phyloP scores from a whole-genome alignment of 805 yeast genomes.

The Yamadazyma olivae region DNA sequence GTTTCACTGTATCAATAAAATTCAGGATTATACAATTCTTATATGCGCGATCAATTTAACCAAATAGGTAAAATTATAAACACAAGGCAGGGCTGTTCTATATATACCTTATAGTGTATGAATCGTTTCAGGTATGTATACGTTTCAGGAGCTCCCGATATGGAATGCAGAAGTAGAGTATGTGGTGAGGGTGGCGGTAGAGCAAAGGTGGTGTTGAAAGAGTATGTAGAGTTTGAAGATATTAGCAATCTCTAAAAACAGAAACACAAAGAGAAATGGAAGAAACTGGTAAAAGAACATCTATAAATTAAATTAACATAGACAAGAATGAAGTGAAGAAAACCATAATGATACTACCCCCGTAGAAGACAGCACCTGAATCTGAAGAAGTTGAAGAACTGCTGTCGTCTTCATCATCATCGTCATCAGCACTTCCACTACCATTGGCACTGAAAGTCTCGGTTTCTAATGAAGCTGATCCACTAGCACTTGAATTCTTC shows the following conservation, averaged over 20 bases:
- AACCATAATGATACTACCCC: constrained; percentile 18
- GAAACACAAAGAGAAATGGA: too few relatives aligned
- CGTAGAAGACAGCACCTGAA: constrained; percentile 16
- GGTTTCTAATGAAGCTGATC: constrained; percentile 17
- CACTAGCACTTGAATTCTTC: constrained; percentile 16
- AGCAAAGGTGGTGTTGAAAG: too few relatives aligned
- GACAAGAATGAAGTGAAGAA: constrained; percentile 26
- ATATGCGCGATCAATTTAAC: constrained; percentile 10
- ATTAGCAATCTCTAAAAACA: too few relatives aligned
- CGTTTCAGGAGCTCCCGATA: not conserved
- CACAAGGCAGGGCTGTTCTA: too few relatives aligned
- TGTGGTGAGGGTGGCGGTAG: not conserved
- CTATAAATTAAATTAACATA: constrained; percentile 19
- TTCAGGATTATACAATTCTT: not conserved
- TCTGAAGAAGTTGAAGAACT: constrained; percentile 20
- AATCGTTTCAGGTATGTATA: too few relatives aligned
- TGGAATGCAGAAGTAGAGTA: not conserved
- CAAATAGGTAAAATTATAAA: constrained; percentile 6
- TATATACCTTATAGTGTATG: too few relatives aligned
- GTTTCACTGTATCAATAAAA: not conserved
- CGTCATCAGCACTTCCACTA: constrained; percentile 15
- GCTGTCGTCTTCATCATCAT: constrained; percentile 15
- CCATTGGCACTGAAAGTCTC: constrained; percentile 19
- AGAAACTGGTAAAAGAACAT: too few relatives aligned
- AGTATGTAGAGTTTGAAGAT: too few relatives aligned